phyloP scores from a whole-genome alignment of 768 basidiomycete genomes.

The Polyporus arcularius region DNA sequence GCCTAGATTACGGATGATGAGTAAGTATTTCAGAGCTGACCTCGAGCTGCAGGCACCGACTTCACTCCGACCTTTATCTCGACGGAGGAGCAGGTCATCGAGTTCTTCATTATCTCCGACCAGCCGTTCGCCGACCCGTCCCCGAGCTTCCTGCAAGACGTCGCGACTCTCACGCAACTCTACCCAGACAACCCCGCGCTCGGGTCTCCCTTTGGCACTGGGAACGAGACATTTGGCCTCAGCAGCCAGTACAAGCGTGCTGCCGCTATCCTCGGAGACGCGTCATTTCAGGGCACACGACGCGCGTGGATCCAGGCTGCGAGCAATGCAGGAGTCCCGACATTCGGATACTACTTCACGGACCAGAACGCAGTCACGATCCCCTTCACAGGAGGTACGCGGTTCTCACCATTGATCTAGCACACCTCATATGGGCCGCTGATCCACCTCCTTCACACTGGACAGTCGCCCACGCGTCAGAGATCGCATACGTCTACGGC shows the following conservation, averaged over 20 bases:
- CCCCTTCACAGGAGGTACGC: neutral
- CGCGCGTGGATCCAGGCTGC: constrained; percentile 44
- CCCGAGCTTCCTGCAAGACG: neutral
- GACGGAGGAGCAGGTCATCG: constrained; percentile 1
- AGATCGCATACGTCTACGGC: constrained; percentile 24
- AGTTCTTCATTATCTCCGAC: neutral
- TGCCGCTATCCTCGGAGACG: constrained; percentile 43
- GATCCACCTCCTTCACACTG: neutral
- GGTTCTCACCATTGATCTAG: neutral
- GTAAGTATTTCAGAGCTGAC: neutral
- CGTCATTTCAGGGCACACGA: constrained; percentile 40
- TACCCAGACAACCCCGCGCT: constrained; percentile 44
- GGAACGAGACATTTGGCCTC: constrained; percentile 45
- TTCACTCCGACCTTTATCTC: constrained; percentile 33
- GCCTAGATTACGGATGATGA: too few relatives aligned
- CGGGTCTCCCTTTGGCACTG: constrained; percentile 49
- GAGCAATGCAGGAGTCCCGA: constrained; percentile 36
- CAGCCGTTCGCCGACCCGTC: neutral
- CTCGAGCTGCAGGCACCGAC: constrained; percentile 33
- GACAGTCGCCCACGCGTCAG: constrained; percentile 21
- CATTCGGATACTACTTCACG: constrained; percentile 45
- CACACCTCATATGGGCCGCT: too few relatives aligned
- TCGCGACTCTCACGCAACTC: constrained; percentile 34
- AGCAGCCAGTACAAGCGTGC: constrained; percentile 40
- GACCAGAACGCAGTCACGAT: constrained; percentile 32